Evolutionary conservation across 345 rosid species (phyloP).

Genomic region (Erodium maritimum): DNA sequence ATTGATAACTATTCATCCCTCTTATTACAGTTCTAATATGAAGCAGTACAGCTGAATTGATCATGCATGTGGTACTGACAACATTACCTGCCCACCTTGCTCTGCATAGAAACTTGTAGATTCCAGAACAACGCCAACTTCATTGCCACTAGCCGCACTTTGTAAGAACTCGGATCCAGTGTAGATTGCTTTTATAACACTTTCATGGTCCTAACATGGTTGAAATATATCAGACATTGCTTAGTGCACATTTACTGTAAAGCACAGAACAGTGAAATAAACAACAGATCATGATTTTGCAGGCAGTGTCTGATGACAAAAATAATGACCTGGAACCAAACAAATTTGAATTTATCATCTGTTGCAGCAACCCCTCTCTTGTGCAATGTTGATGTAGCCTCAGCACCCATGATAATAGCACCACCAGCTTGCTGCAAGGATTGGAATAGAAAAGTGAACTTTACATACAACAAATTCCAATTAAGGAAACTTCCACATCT

Average conservation of each 20-base stretch:
- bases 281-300: background rate
- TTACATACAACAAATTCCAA: background rate
- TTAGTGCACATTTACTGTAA: background rate
- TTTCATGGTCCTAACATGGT: slow-evolving; percentile 49
- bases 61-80: too few relatives aligned
- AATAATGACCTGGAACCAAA: slow-evolving; percentile 50
- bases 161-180: slow-evolving; percentile 59
- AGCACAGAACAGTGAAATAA: background rate
- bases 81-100: slow-evolving; percentile 97
- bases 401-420: slow-evolving; percentile 79
- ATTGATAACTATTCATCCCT: too few relatives aligned
- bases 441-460: too few relatives aligned
- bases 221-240: background rate
- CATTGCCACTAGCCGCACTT: slow-evolving; percentile 32
- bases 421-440: slow-evolving; percentile 75
- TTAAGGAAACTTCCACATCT: background rate
- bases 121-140: slow-evolving; percentile 65
- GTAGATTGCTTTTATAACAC: slow-evolving; percentile 70
- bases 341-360: slow-evolving; percentile 67
- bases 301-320: background rate
- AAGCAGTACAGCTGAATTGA: too few relatives aligned
- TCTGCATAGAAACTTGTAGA: slow-evolving; percentile 93
- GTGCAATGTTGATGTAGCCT: slow-evolving; percentile 76
- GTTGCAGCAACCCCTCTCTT: slow-evolving; percentile 56
- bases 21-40: too few relatives aligned